These are phyloP conservation scores for Candida mattraensis DNA, from an alignment of 805 yeast genomes.

Conservation along the genomic window DNA sequence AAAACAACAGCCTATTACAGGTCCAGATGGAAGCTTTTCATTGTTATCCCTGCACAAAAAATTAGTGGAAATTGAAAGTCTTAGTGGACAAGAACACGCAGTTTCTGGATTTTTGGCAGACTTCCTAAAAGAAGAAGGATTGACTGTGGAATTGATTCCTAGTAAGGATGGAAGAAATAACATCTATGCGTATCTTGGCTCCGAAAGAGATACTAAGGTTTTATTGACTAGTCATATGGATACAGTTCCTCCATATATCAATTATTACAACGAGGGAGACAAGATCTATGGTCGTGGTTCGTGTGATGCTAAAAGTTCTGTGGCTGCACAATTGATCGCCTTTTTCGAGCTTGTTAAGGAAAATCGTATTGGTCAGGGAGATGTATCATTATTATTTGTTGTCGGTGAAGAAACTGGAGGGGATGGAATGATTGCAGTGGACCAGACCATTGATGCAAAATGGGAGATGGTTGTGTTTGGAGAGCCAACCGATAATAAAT, in stretches of 20 bases:
- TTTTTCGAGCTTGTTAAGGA: conserved; percentile 44
- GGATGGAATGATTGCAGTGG: conserved; percentile 55
- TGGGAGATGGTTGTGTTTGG: conserved; percentile 71
- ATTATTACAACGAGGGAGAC: conserved; percentile 48
- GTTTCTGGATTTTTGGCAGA: conserved; percentile 41
- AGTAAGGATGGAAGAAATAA: conserved; percentile 41
- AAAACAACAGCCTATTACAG: background rate
- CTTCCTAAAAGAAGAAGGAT: conserved; percentile 43
- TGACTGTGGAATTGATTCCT: conserved; percentile 52
- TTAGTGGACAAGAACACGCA: conserved; percentile 35
- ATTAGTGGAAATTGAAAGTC: conserved; percentile 36
- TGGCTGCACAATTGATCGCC: conserved; percentile 61
- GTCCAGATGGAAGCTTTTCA: background rate
- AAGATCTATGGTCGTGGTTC: conserved; percentile 66
- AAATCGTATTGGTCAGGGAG: conserved; percentile 48
- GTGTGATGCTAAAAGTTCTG: conserved; percentile 70
- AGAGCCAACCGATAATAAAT: conserved; percentile 70
- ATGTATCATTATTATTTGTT: conserved; percentile 57
- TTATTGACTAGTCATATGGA: conserved; percentile 66
- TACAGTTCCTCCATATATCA: conserved; percentile 68
- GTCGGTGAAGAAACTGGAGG: conserved; percentile 76
- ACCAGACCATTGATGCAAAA: conserved; percentile 37
- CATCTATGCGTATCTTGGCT: conserved; percentile 56
- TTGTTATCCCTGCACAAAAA: conserved; percentile 35
- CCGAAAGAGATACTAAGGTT: conserved; percentile 44